Evolutionary conservation across 306 rosid species (phyloP).

Genomic region (Pueraria montana): DNA sequence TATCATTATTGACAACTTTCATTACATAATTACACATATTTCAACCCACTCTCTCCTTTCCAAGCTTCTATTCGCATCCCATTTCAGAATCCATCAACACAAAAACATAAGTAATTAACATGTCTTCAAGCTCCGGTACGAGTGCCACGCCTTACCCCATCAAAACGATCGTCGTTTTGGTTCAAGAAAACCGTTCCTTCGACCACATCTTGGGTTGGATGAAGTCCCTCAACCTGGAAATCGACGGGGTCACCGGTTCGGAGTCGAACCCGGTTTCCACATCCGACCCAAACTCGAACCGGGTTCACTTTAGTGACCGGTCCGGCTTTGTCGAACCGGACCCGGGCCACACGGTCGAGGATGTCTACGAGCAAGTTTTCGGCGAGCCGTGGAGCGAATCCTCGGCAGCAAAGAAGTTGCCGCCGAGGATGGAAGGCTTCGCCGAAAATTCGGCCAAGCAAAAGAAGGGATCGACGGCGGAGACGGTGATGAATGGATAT

Average conservation of each 20-base stretch:
- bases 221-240: constrained; percentile 74
- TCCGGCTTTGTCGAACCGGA: constrained; percentile 75
- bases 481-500: constrained; percentile 79
- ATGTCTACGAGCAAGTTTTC: constrained; percentile 80
- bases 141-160: constrained; percentile 48
- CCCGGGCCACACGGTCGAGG: constrained; percentile 85
- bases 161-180: constrained; percentile 86
- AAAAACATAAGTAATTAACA: neutral
- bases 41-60: neutral
- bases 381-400: constrained; percentile 76
- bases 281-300: constrained; percentile 53
- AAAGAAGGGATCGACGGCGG: constrained; percentile 28
- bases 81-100: neutral
- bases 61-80: neutral
- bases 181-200: constrained; percentile 93
- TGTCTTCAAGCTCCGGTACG: constrained; percentile 45
- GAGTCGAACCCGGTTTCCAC: constrained; percentile 68
- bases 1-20: too few species aligned
- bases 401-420: constrained; percentile 54
- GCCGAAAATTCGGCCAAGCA: constrained; percentile 66
- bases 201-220: constrained; percentile 95
- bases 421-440: constrained; percentile 76
- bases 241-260: constrained; percentile 71
- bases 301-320: constrained; percentile 47
- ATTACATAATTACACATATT: neutral